phyloP scores from a whole-genome alignment of 2,329 filamentous ascomycete genomes.

The Calonectria pauciramosa region DNA sequence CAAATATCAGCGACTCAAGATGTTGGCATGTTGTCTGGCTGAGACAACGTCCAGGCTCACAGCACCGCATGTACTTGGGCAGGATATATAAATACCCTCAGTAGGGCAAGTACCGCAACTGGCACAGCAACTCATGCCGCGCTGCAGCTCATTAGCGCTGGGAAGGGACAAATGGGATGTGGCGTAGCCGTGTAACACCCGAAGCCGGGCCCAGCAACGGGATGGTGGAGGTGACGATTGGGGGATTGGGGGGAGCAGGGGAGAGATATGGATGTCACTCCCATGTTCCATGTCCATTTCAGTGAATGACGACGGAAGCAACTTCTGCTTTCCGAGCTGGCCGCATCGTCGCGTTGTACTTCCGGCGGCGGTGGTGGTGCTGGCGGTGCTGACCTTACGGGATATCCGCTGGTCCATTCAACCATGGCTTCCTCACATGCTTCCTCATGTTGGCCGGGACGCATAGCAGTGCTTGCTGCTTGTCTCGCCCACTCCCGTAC shows the following conservation, averaged over 20 bases:
- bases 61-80: neutral
- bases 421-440: constrained; percentile 15
- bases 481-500: neutral
- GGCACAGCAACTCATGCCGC: neutral
- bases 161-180: constrained; percentile 7
- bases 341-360: constrained; percentile 11
- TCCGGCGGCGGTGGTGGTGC: constrained; percentile 3
- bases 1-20: neutral
- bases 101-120: constrained; percentile 9
- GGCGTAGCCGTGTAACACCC: constrained; percentile 22
- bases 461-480: neutral
- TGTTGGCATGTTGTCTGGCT: neutral
- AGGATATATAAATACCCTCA: constrained; percentile 13
- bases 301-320: constrained; percentile 20
- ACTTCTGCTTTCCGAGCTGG: constrained; percentile 18
- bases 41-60: neutral
- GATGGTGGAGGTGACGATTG: constrained; percentile 19
- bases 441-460: neutral
- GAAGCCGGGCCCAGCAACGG: constrained; percentile 24
- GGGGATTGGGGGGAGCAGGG: neutral
- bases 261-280: constrained; percentile 22
- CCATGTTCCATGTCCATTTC: neutral
- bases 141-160: constrained; percentile 10
- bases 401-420: constrained; percentile 4
- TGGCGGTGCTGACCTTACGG: constrained; percentile 3